Conservation (phyloP, 495 filamentous ascomycete species). For the Aspergillus affinis region DNA sequence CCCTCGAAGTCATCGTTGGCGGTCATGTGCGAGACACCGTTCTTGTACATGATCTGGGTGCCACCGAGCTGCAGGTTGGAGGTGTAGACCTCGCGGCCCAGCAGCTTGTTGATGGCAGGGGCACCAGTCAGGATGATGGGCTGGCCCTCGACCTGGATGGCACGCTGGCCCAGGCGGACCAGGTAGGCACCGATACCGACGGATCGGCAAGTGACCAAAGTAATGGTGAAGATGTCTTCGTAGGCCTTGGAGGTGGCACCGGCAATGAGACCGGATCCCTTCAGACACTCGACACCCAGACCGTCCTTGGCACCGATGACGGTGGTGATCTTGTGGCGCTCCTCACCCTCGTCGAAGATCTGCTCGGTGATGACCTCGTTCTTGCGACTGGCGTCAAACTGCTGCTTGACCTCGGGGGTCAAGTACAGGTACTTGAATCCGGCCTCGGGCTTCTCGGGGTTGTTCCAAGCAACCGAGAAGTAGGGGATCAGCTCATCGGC, state of each 20-base stretch:
- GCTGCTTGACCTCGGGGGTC: constrained; percentile 79
- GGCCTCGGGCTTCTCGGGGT: constrained; percentile 74
- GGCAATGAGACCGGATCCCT: constrained; percentile 95
- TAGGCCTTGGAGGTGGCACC: constrained; percentile 96
- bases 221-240: constrained; percentile 99
- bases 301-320: constrained; percentile 94
- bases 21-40: constrained; percentile 98
- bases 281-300: constrained; percentile 95
- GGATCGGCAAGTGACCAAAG: constrained; percentile 94
- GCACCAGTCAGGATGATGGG: constrained; percentile 99
- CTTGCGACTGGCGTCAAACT: constrained; percentile 79
- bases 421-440: constrained; percentile 99
- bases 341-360: constrained; percentile 82
- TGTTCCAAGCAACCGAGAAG: constrained; percentile 96
- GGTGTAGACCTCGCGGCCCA: constrained; percentile 97
- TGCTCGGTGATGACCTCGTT: constrained; percentile 87
- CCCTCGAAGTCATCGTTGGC: constrained; percentile 97
- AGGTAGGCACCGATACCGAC: constrained; percentile 98
- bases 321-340: constrained; percentile 89
- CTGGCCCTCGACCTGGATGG: constrained; percentile 98
- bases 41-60: constrained; percentile 99
- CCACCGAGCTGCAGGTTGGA: constrained; percentile 98
- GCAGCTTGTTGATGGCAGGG: constrained; percentile 95
- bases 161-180: constrained; percentile 94
- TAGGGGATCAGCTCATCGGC: constrained; percentile 96